Evolutionary conservation across 2,329 filamentous ascomycete genomes (phyloP).

Genomic region (Rhinocladiella similis): DNA sequence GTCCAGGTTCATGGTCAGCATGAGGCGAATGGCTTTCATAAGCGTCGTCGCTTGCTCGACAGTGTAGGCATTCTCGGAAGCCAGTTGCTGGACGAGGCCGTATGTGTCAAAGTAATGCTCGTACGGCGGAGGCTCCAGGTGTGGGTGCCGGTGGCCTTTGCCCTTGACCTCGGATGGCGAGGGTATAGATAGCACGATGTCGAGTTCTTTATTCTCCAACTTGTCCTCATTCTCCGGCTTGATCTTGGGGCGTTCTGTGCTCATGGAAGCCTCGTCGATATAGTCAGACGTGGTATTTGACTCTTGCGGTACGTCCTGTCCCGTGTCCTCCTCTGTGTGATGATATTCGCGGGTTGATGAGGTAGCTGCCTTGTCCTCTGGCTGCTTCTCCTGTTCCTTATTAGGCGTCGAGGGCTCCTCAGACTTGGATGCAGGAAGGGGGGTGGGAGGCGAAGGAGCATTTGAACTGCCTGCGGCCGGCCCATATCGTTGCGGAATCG

Average conservation of each 20-base stretch:
- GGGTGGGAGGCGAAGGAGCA: slow-evolving; percentile 40
- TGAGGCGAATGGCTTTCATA: slow-evolving; percentile 86
- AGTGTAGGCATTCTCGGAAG: slow-evolving; percentile 65
- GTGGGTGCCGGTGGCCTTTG: slow-evolving; percentile 31
- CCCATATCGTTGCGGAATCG: slow-evolving; percentile 48
- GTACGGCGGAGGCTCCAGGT: slow-evolving; percentile 70
- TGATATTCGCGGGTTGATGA: slow-evolving; percentile 1
- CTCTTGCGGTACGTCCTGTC: slow-evolving; percentile 24
- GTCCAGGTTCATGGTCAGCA: slow-evolving; percentile 77
- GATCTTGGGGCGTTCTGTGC: slow-evolving; percentile 8
- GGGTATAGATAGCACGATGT: slow-evolving; percentile 44
- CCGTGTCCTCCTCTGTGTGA: slow-evolving; percentile 14
- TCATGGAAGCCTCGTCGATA: slow-evolving; percentile 16
- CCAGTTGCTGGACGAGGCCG: slow-evolving; percentile 78
- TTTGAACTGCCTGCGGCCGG: slow-evolving; percentile 43
- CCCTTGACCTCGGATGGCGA: slow-evolving; percentile 35
- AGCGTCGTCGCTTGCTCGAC: slow-evolving; percentile 74
- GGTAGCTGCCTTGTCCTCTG: slow-evolving; percentile 7
- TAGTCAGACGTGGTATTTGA: slow-evolving; percentile 22
- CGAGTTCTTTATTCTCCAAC: slow-evolving; percentile 32
- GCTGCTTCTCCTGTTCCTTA: slow-evolving; percentile 11
- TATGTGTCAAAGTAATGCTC: slow-evolving; percentile 98
- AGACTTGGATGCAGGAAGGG: slow-evolving; percentile 32
- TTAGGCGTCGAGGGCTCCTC: slow-evolving; percentile 23
- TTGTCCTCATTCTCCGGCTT: slow-evolving; percentile 15